Percentiles rank a stretch among this genome's conserved stretches.
phyloP scores from a whole-genome alignment of 306 rosid species.

The Quercus parvula region DNA sequence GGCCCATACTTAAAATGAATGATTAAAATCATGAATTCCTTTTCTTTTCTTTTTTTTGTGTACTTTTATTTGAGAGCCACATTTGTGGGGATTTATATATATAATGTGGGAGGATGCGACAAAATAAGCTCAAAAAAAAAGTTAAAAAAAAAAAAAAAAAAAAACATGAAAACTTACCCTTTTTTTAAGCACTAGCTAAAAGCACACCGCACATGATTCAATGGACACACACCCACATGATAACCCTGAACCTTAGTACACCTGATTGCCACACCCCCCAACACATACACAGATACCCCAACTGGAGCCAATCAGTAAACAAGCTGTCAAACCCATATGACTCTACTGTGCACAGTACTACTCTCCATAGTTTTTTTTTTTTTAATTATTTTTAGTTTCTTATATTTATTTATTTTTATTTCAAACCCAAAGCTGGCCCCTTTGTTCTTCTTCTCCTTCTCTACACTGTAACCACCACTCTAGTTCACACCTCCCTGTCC shows the following conservation, averaged over 20 bases:
- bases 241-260: neutral
- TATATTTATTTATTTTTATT: neutral
- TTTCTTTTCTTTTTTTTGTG: too few relatives aligned
- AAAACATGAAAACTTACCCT: too few relatives aligned
- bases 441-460: neutral
- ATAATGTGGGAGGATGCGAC: too few relatives aligned
- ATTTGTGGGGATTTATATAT: too few relatives aligned
- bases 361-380: neutral
- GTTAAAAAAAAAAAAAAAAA: too few relatives aligned
- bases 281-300: constrained; percentile 21
- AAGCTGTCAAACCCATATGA: constrained; percentile 53
- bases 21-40: too few relatives aligned
- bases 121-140: too few relatives aligned
- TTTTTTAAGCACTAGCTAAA: too few relatives aligned
- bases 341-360: neutral
- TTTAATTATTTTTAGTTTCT: neutral
- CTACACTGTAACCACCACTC: neutral
- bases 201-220: neutral
- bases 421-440: too few relatives aligned
- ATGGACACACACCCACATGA: neutral
- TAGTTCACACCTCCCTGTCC: neutral
- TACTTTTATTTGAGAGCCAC: too few relatives aligned
- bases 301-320: constrained; percentile 51
- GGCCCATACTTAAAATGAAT: too few relatives aligned
- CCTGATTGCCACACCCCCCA: constrained; percentile 16